Base-by-base conservation (phyloP, 331 rosid species). In the Arachis monticola region DNA sequence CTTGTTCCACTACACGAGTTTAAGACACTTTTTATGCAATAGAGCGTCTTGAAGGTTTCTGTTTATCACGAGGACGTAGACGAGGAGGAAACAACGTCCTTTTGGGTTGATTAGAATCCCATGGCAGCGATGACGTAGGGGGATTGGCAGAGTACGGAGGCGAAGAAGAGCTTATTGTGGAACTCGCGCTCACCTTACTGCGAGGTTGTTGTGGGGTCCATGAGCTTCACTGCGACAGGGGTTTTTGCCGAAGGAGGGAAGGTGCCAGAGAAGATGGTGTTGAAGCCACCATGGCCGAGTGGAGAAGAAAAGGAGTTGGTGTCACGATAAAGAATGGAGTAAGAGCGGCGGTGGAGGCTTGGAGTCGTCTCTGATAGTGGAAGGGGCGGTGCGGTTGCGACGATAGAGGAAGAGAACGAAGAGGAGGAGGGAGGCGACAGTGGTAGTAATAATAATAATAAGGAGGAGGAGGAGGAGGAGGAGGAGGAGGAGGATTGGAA, bases 241-340 rank as follows among this genome's bases (percentile, higher is more conserved):
- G 74, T 69, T 0, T 56, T 70, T 46, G 84, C 30, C 7, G 79
- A 67, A 38, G 79, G 60, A 0, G 93, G 95, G 0, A 87, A 83
- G 2, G 66, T 74, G 5, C 93, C 99, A 17, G 82, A 66, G 77
- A 61, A 92, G 2, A 95, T 97, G 22, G 98, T 83, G 17, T 97
- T 97, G 57, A 86, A 95, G n/a, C 99, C 98, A 4, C 99, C 99
- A 0, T 90, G 93, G 58, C 98, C 99, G 32, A 95, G 91, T 46
- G 89, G 92, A 76, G 80, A 30, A 75, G 97, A 78, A 88, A 95
- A 95, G 1, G 97, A 92, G 69, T 80, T 73, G 40, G 99, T 95
- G 79, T 97, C 93, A 2, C 92, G 97, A 74, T 92, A 92, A 82
- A 95, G 97, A 62, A 83, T 64, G 76, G 97, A 72, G 82, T 85